Conservation (phyloP, 371 early-diverging fungal genomes). For the Apophysomyces ossiformis region DNA sequence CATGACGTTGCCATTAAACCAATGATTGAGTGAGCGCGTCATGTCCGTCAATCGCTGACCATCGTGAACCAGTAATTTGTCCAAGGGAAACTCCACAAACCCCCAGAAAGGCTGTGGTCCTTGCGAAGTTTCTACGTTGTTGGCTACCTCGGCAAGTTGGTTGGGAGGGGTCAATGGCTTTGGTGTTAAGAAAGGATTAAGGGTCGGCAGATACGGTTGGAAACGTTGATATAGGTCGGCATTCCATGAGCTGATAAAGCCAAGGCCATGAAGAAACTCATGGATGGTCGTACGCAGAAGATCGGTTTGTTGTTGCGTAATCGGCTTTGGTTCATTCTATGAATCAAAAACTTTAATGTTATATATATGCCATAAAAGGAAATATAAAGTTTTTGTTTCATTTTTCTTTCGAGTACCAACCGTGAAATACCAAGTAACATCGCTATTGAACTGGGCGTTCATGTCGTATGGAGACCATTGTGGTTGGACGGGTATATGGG, state of each 20-base stretch:
- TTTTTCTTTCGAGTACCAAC: conserved; percentile 11
- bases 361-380: conserved; percentile 3
- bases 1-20: conserved; percentile 32
- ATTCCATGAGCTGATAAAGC: conserved; percentile 65
- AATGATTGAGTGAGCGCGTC: conserved; percentile 29
- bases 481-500: conserved; percentile 31
- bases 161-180: conserved; percentile 29
- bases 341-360: background rate
- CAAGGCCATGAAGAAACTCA: conserved; percentile 71
- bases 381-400: too few species aligned
- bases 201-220: conserved; percentile 21
- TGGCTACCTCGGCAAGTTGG: conserved; percentile 12
- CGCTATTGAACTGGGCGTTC: conserved; percentile 64
- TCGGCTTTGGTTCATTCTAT: conserved; percentile 19
- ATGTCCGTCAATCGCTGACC: conserved; percentile 9
- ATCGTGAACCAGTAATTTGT: conserved; percentile 29
- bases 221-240: conserved; percentile 30
- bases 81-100: conserved; percentile 51
- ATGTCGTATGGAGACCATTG: conserved; percentile 56
- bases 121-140: conserved; percentile 8
- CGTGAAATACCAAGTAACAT: conserved; percentile 55
- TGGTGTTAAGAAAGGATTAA: conserved; percentile 33
- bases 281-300: conserved; percentile 62
- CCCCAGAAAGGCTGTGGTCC: conserved; percentile 48
- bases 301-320: conserved; percentile 38